Evolutionary conservation across 2,329 filamentous ascomycete genomes (phyloP).

Genomic region (Apiospora pterosperma): DNA sequence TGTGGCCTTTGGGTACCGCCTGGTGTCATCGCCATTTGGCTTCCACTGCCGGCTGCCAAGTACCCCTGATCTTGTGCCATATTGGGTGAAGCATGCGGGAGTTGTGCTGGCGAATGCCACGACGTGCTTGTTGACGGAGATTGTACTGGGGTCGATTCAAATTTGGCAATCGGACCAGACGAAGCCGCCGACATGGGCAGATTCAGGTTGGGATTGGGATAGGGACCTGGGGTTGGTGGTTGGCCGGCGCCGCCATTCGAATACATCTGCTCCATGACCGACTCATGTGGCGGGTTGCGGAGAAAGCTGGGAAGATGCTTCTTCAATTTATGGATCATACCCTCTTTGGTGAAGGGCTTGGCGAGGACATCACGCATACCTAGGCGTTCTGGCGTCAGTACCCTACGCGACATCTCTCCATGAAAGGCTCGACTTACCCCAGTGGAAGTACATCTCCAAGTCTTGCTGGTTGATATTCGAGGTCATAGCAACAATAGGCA

Average conservation of each 20-base stretch:
- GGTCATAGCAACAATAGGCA: conserved; percentile 97
- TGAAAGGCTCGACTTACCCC: conserved; percentile 61
- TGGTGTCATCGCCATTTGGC: conserved; percentile 35
- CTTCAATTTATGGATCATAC: conserved; percentile 79
- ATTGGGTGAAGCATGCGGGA: conserved; percentile 47
- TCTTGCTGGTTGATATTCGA: conserved; percentile 97
- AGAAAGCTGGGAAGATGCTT: conserved; percentile 85
- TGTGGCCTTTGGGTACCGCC: conserved; percentile 31
- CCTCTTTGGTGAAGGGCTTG: conserved; percentile 91
- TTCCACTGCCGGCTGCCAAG: conserved; percentile 36
- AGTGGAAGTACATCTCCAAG: conserved; percentile 94
- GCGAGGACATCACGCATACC: conserved; percentile 97
- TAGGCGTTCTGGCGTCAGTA: conserved; percentile 31
- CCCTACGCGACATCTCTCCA: not conserved
- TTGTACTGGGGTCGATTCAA: conserved; percentile 53
- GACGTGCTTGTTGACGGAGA: conserved; percentile 46
- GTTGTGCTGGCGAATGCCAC: conserved; percentile 51
- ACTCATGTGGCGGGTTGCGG: conserved; percentile 55
- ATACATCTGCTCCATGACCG: conserved; percentile 28
- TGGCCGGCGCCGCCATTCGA: conserved; percentile 24
- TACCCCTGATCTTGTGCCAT: conserved; percentile 44
- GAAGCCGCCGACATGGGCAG: conserved; percentile 29
- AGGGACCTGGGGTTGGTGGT: conserved; percentile 28
- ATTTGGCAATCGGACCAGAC: conserved; percentile 40
- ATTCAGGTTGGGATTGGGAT: conserved; percentile 29